Base-by-base conservation (phyloP, 208 protist species). In the Acanthamoeba castellanii region DNA sequence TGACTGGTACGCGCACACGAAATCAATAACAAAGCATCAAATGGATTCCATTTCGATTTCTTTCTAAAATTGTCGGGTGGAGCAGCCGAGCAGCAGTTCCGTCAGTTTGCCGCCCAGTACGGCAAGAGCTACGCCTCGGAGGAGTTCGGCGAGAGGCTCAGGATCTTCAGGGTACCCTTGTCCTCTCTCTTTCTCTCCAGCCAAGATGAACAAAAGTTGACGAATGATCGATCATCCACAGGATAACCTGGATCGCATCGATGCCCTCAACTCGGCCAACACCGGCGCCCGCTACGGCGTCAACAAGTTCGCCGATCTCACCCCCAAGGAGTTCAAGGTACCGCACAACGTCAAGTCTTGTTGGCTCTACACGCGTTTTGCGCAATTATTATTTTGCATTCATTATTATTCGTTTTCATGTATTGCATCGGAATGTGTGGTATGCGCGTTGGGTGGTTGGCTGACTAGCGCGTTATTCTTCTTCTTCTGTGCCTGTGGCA, bases 291-390 rank as follows among this genome's bases (percentile, higher is more conserved):
- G 37, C n/a, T 94, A 76, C 59, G 94, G 42, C 84, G 14, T 81
- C 55, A 95, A 72, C 94, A 72, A 95, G 94, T 95, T 95, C 50
- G 78, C 94, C 25, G 94, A 95, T 50, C 72, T 95, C 42, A 95
- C 94, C 27, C 74, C 70, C 81, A 66, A 95, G 74, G 94, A 95
- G 94, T 95, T 90, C 94, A 76, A 82, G 45, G 45, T 50, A 32
- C 61, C 61, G 2, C 25, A 0, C 14, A 0, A 2, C 61, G 0
- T 2, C 27, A 30, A 11, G 16, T 7, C 4, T 14, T 30, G 8
- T 25, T n/a, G 25, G 27, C 61, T 2, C 61, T 22, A 13, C 61
- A 0, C 59, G 6, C 59, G 37, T 37, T 3, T 37, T 37, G 37
- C 37, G 37, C 3, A 37, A 3, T 37, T 37, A 37, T 37, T 37